Conservation (phyloP, 345 rosid genomes). For the Excoecaria cochinchinensis region DNA sequence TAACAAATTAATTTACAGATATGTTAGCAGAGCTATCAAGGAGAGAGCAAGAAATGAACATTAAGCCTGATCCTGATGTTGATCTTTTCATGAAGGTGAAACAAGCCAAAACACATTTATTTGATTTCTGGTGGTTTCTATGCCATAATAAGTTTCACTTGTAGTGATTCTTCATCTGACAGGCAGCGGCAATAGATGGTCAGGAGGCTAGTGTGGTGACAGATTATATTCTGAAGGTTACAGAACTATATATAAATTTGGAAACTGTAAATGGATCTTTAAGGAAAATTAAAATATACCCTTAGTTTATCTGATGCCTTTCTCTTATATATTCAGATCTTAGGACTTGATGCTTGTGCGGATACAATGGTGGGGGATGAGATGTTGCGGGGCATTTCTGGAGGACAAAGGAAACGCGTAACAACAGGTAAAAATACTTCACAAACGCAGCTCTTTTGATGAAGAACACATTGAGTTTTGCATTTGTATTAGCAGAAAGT, state of each 20-base stretch:
- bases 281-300: not conserved
- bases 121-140: no score
- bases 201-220: conserved; percentile 30
- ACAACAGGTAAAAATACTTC: conserved; percentile 55
- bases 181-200: conserved; percentile 54
- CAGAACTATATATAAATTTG: not conserved
- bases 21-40: conserved; percentile 3
- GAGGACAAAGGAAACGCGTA: conserved; percentile 49
- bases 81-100: conserved; percentile 58
- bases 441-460: not conserved
- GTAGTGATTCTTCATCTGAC: no score
- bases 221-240: conserved; percentile 55
- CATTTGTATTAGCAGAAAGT: not conserved
- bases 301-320: not conserved
- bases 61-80: conserved; percentile 46
- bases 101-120: not conserved
- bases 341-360: conserved; percentile 65
- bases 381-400: conserved; percentile 65
- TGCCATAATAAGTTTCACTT: no score
- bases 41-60: conserved; percentile 47
- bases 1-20: not conserved
- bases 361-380: conserved; percentile 69
- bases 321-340: conserved; percentile 38
- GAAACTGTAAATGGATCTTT: not conserved
- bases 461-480: not conserved